A percentile compares a stretch with the other conserved stretches of the same genome.
phyloP scores from a whole-genome alignment of 306 rosid species.

The Astragalus glycyphyllos region DNA sequence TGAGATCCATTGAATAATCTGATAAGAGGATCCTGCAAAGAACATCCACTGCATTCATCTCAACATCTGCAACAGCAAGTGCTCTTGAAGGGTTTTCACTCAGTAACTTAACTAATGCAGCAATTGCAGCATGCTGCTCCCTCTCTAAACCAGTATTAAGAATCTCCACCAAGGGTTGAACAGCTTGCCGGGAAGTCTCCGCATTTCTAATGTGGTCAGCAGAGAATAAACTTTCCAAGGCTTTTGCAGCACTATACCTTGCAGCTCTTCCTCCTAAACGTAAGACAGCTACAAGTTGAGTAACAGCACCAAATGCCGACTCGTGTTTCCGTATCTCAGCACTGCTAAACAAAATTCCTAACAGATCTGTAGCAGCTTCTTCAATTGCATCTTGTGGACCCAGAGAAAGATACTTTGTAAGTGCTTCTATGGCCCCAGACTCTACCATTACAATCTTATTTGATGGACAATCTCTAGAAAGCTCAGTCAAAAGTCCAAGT shows the following conservation, averaged over 20 bases:
- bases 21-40: conserved; percentile 96
- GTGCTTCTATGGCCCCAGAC: conserved; percentile 94
- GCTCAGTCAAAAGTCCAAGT: conserved; percentile 86
- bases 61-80: conserved; percentile 95
- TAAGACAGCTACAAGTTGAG: conserved; percentile 95
- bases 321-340: conserved; percentile 94
- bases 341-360: conserved; percentile 90
- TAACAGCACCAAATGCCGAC: conserved; percentile 93
- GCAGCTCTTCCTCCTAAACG: conserved; percentile 98
- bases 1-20: conserved; percentile 89
- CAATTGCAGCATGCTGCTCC: conserved; percentile 98
- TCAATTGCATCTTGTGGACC: conserved; percentile 99
- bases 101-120: conserved; percentile 88
- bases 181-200: conserved; percentile 89
- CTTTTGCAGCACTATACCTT: conserved; percentile 94
- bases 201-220: conserved; percentile 96
- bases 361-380: conserved; percentile 97
- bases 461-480: conserved; percentile 86
- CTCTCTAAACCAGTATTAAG: conserved; percentile 91
- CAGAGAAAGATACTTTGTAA: conserved; percentile 90
- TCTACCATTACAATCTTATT: conserved; percentile 93
- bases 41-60: conserved; percentile 97
- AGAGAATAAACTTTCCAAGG: conserved; percentile 92
- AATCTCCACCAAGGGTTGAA: conserved; percentile 97
- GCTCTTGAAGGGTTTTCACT: conserved; percentile 97